Evolutionary conservation across 1,139 yeast genomes (phyloP).

Genomic region (Zygoascus meyerae): DNA sequence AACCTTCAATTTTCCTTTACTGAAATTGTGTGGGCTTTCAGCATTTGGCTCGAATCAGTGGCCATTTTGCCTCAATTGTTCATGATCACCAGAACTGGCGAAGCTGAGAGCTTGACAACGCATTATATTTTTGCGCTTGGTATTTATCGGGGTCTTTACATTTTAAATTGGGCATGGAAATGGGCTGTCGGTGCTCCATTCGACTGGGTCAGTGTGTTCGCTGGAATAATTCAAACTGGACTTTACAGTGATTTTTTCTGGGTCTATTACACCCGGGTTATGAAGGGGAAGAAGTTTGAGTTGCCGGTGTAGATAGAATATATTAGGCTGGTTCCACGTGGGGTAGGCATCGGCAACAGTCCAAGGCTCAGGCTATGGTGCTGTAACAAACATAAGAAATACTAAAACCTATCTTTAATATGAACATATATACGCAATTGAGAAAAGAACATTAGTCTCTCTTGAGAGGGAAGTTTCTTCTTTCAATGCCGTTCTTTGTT

Average conservation of each 20-base stretch:
- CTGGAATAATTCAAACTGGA: constrained; percentile 82
- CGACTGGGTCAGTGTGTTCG: constrained; percentile 64
- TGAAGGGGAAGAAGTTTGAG: constrained; percentile 75
- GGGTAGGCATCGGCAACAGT: neutral
- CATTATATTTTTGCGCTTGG: constrained; percentile 95
- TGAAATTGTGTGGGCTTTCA: constrained; percentile 43
- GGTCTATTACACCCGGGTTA: constrained; percentile 75
- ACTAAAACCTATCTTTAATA: neutral
- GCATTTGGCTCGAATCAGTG: constrained; percentile 63
- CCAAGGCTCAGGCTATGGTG: too few relatives aligned
- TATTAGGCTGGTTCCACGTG: neutral
- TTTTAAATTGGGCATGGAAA: constrained; percentile 94
- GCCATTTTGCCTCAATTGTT: constrained; percentile 91
- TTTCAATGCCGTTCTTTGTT: constrained; percentile 86
- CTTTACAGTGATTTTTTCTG: constrained; percentile 93
- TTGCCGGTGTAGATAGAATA: constrained; percentile 45
- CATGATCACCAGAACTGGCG: constrained; percentile 84
- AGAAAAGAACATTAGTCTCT: constrained; percentile 53
- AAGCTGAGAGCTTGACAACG: constrained; percentile 78
- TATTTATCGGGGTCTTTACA: constrained; percentile 75
- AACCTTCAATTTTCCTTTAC: constrained; percentile 55
- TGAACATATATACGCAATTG: neutral
- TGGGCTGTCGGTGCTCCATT: constrained; percentile 61
- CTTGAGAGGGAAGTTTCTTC: constrained; percentile 79
- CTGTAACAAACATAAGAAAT: neutral